phyloP scores from a whole-genome alignment of 1,139 yeast species.

The Sugiyamaella grinbergsii region DNA sequence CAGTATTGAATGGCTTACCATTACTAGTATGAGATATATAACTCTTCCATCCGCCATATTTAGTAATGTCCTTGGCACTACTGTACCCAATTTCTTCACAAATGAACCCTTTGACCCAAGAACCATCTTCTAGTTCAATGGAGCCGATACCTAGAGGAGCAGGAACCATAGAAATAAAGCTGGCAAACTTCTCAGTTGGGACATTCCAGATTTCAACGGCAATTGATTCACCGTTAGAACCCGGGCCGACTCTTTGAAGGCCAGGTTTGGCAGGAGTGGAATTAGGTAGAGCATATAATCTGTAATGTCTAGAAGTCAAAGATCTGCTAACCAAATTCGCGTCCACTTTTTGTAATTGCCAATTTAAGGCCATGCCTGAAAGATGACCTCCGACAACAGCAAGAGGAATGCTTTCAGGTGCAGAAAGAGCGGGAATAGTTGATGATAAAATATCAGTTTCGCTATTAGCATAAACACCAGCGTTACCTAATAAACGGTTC shows the following conservation, averaged over 20 bases:
- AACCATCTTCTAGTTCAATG: conserved; percentile 76
- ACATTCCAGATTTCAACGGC: conserved; percentile 80
- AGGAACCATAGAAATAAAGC: conserved; percentile 83
- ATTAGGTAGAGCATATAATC: conserved; percentile 79
- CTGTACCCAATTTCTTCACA: conserved; percentile 86
- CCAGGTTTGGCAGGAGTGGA: conserved; percentile 89
- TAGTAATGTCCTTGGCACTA: conserved; percentile 70
- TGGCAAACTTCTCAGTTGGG: conserved; percentile 76
- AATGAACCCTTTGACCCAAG: conserved; percentile 86
- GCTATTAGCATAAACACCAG: conserved; percentile 36
- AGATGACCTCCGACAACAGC: conserved; percentile 98
- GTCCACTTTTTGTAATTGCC: conserved; percentile 87
- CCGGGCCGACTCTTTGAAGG: conserved; percentile 60
- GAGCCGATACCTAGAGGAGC: conserved; percentile 95
- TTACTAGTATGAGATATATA: conserved; percentile 51
- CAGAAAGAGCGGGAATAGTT: conserved; percentile 43
- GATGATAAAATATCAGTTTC: conserved; percentile 47
- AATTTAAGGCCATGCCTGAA: conserved; percentile 82
- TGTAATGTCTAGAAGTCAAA: conserved; percentile 70
- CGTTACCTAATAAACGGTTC: conserved; percentile 53
- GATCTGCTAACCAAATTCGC: conserved; percentile 72
- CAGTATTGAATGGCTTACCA: conserved; percentile 73
- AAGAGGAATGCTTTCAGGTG: conserved; percentile 53
- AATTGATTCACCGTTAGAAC: conserved; percentile 58
- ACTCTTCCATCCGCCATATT: conserved; percentile 83